Evolutionary conservation across 345 rosid species (phyloP).

Genomic region (Hibiscus mutabilis): DNA sequence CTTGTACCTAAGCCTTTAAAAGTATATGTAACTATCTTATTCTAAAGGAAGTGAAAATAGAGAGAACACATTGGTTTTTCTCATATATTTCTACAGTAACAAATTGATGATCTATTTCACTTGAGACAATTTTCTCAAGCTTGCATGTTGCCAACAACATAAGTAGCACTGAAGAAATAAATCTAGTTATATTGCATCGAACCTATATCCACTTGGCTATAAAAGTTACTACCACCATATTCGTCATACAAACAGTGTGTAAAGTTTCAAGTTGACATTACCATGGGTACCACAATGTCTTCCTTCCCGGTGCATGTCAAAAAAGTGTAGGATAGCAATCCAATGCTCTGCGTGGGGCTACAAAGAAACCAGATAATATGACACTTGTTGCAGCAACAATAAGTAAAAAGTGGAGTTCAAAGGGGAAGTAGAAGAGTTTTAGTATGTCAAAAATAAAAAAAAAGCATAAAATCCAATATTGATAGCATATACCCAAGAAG

Average conservation of each 20-base stretch:
- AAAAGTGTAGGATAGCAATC: conserved; percentile 85
- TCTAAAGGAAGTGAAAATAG: too few species aligned
- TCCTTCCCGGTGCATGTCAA: conserved; percentile 89
- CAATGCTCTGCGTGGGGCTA: conserved; percentile 86
- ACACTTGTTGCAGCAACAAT: conserved; percentile 5
- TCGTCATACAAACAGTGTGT: neutral
- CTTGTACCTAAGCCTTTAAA: too few species aligned
- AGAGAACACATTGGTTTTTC: too few species aligned
- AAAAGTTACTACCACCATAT: neutral
- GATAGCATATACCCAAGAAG: neutral
- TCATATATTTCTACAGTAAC: too few species aligned
- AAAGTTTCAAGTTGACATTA: conserved; percentile 25
- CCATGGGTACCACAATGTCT: conserved; percentile 96
- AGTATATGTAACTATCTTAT: too few species aligned
- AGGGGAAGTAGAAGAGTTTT: neutral
- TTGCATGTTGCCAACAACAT: neutral
- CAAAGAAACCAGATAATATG: conserved; percentile 21
- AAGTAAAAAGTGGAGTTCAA: neutral
- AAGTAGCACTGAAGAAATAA: neutral
- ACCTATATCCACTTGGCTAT: neutral
- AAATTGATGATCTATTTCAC: neutral
- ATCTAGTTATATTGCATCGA: neutral
- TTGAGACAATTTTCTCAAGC: neutral
- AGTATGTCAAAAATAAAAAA: neutral
- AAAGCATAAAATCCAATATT: neutral